phyloP scores from a whole-genome alignment of 164 flowering plant genomes.

The Vitis amurensis region DNA sequence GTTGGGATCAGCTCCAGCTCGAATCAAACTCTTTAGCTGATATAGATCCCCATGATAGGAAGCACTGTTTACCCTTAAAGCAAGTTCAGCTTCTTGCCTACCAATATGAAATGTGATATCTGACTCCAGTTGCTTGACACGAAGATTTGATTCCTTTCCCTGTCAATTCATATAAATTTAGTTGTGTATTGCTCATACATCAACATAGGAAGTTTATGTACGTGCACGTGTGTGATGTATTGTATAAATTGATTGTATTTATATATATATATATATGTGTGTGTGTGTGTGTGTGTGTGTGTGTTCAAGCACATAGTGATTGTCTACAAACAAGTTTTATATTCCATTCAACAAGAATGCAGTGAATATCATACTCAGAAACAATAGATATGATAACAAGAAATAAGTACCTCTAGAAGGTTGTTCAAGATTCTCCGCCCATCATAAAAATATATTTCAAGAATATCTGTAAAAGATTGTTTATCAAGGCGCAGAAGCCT shows the following conservation, averaged over 20 bases:
- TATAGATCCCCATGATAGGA: slow-evolving; percentile 79
- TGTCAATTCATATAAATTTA: slow-evolving; percentile 23
- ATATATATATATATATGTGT: no score
- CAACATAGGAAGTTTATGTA: no score
- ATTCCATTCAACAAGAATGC: no score
- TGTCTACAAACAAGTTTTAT: no score
- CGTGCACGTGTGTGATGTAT: no score
- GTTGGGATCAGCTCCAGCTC: slow-evolving; percentile 89
- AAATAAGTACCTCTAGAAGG: slow-evolving; percentile 64
- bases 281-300: no score
- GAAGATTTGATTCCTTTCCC: slow-evolving; percentile 67
- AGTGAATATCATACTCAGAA: not conserved
- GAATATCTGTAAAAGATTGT: slow-evolving; percentile 64
- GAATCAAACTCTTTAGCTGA: slow-evolving; percentile 66
- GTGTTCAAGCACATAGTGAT: no score
- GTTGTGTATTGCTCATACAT: not conserved
- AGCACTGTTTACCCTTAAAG: slow-evolving; percentile 77
- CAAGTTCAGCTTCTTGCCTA: slow-evolving; percentile 87
- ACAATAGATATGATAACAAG: not conserved
- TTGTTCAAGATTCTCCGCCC: slow-evolving; percentile 69
- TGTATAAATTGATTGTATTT: no score
- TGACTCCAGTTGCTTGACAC: slow-evolving; percentile 72
- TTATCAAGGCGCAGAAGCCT: slow-evolving; percentile 81
- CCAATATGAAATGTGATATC: slow-evolving; percentile 76
- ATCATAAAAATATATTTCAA: slow-evolving; percentile 74